A percentile compares a stretch with the other conserved stretches of the same genome.
phyloP scores from a whole-genome alignment of 169 alveolate species.

The Plasmodium chabaudi region DNA sequence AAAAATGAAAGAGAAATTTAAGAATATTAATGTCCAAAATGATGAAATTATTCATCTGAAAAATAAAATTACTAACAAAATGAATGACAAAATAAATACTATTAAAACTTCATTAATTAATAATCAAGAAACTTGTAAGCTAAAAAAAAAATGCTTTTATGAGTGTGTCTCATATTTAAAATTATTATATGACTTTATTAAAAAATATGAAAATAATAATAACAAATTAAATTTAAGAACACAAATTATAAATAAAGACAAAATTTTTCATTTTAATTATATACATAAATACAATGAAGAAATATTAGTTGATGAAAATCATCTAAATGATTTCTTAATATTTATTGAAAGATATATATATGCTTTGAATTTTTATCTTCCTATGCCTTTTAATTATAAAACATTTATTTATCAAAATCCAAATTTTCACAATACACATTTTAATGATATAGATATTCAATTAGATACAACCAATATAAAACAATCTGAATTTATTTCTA shows the following conservation, averaged over 20 bases:
- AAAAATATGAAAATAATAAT: constrained; percentile 59
- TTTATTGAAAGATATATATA: constrained; percentile 73
- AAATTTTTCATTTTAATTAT: constrained; percentile 57
- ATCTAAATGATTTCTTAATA: constrained; percentile 62
- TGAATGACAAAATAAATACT: constrained; percentile 56
- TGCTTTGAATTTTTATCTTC: constrained; percentile 64
- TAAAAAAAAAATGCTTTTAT: constrained; percentile 70
- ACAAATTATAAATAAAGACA: constrained; percentile 71
- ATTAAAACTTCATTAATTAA: constrained; percentile 50
- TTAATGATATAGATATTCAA: not conserved
- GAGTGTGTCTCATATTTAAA: constrained; percentile 60
- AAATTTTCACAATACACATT: constrained; percentile 6
- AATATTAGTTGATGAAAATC: constrained; percentile 60
- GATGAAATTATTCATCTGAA: constrained; percentile 60
- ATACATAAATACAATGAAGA: constrained; percentile 71
- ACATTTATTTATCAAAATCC: constrained; percentile 28
- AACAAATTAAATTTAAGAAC: constrained; percentile 62
- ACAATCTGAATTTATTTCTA: not conserved
- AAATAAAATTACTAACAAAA: constrained; percentile 41
- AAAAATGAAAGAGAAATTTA: constrained; percentile 75
- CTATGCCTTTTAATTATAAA: constrained; percentile 69
- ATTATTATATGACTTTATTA: constrained; percentile 58
- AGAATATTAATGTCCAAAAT: constrained; percentile 27
- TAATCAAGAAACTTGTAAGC: constrained; percentile 60
- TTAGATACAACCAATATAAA: not conserved